phyloP scores from a whole-genome alignment of 805 yeast genomes.

The Pichia deserticola region DNA sequence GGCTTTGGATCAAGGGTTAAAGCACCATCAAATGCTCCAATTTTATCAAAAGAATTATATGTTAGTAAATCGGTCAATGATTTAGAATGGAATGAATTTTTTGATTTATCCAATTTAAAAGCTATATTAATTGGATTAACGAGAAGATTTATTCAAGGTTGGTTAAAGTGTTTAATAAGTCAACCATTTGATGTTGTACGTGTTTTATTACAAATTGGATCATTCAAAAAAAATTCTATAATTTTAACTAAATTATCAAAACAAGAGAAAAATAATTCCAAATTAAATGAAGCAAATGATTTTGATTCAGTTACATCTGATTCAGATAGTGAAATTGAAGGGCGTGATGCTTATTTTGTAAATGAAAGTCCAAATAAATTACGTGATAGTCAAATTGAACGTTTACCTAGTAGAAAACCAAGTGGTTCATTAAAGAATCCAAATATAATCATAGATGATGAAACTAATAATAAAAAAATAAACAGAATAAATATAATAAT shows the following conservation, averaged over 20 bases:
- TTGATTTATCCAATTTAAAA: constrained; percentile 50
- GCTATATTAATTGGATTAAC: constrained; percentile 51
- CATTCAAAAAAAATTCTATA: constrained; percentile 31
- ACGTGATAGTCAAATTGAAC: constrained; percentile 26
- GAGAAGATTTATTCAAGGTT: constrained; percentile 57
- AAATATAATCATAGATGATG: neutral
- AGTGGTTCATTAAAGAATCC: constrained; percentile 4
- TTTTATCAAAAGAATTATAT: neutral
- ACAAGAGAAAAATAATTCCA: neutral
- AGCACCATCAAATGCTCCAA: constrained; percentile 32
- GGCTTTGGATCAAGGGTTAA: constrained; percentile 16
- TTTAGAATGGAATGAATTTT: constrained; percentile 58
- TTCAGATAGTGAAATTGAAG: constrained; percentile 12
- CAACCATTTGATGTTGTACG: constrained; percentile 89
- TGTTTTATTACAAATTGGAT: constrained; percentile 73
- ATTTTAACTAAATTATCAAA: neutral
- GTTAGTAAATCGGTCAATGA: constrained; percentile 26
- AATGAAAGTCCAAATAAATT: constrained; percentile 16
- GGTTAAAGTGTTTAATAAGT: constrained; percentile 57
- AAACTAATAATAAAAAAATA: neutral
- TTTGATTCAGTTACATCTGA: constrained; percentile 2
- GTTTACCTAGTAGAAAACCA: constrained; percentile 15
- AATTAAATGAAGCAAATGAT: constrained; percentile 26
- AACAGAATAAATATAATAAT: constrained; percentile 19
- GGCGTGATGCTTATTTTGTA: constrained; percentile 17